phyloP scores from a whole-genome alignment of 768 basidiomycete species.

The Rhodotorula sphaerocarpa region DNA sequence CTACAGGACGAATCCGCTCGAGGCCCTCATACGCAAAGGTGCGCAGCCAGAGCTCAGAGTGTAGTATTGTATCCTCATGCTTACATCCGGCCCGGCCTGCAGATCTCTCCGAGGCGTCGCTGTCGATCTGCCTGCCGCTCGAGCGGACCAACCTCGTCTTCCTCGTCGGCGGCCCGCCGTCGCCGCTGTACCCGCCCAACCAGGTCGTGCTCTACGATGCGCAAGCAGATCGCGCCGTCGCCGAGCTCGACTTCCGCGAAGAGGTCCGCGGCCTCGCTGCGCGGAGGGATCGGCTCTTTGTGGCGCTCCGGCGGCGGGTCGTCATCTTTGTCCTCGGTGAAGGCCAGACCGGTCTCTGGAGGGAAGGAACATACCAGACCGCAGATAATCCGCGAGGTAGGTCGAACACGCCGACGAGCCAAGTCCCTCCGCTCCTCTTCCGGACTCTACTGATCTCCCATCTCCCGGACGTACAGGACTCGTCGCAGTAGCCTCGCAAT shows the following conservation, averaged over 20 bases:
- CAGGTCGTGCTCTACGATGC: constrained; percentile 90
- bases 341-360: constrained; percentile 47
- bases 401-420: constrained; percentile 27
- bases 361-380: constrained; percentile 75
- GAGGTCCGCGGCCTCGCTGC: constrained; percentile 31
- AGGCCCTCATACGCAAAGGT: constrained; percentile 11
- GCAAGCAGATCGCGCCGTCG: constrained; percentile 59
- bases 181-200: constrained; percentile 81
- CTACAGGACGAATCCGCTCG: constrained; percentile 20
- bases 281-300: constrained; percentile 36
- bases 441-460: not conserved
- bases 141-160: constrained; percentile 76
- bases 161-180: constrained; percentile 76
- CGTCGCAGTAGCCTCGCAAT: constrained; percentile 67
- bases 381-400: constrained; percentile 74
- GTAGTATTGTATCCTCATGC: too few species aligned
- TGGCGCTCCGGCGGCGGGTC: constrained; percentile 52
- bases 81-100: accelerated
- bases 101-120: constrained; percentile 33
- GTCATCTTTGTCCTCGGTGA: constrained; percentile 66
- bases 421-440: not conserved
- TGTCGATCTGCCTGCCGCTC: constrained; percentile 51
- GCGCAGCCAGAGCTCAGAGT: not conserved
- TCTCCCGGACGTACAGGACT: constrained; percentile 52
- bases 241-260: constrained; percentile 82